phyloP scores from a whole-genome alignment of 768 basidiomycete species.

The Lentinula sp. region DNA sequence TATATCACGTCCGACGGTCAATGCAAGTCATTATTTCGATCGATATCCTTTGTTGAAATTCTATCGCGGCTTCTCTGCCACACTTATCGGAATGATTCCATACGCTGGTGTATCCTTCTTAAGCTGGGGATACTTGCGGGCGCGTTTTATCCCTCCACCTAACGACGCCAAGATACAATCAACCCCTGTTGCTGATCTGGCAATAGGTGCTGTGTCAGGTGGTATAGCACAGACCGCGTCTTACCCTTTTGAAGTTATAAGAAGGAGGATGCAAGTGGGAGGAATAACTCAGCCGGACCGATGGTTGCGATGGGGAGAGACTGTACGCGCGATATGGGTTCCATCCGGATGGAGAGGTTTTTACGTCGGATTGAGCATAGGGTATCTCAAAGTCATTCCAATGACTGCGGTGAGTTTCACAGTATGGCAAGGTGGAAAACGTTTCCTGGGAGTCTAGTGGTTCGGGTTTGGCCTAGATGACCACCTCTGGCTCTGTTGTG shows the following conservation, averaged over 20 bases:
- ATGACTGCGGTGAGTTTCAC: slow-evolving; percentile 93
- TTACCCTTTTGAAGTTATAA: slow-evolving; percentile 87
- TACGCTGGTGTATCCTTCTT: slow-evolving; percentile 96
- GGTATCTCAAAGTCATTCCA: slow-evolving; percentile 90
- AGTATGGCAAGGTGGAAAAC: slow-evolving; percentile 64
- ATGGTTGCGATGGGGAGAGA: slow-evolving; percentile 79
- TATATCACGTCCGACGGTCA: slow-evolving; percentile 9
- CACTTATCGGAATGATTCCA: slow-evolving; percentile 87
- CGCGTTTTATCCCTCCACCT: slow-evolving; percentile 45
- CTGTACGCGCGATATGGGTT: slow-evolving; percentile 58
- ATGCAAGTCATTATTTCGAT: slow-evolving; percentile 34
- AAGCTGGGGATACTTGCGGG: slow-evolving; percentile 76
- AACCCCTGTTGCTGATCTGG: slow-evolving; percentile 58
- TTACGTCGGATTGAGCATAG: slow-evolving; percentile 86
- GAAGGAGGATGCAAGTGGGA: slow-evolving; percentile 93
- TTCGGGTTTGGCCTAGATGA: background rate
- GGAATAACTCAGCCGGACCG: slow-evolving; percentile 72
- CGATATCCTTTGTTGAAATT: slow-evolving; percentile 80
- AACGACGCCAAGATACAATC: slow-evolving; percentile 30
- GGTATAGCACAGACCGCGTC: slow-evolving; percentile 81
- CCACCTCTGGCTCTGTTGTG: no score
- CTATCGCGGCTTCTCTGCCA: slow-evolving; percentile 96
- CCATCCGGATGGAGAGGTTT: slow-evolving; percentile 81
- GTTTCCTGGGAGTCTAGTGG: slow-evolving; percentile 19
- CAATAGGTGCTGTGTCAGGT: slow-evolving; percentile 82